A percentile compares a stretch with the other conserved stretches of the same genome.
These are phyloP conservation scores for Fusarium tanahbumbuense DNA, from an alignment of 2,329 filamentous ascomycete genomes.

Conservation along the genomic window DNA sequence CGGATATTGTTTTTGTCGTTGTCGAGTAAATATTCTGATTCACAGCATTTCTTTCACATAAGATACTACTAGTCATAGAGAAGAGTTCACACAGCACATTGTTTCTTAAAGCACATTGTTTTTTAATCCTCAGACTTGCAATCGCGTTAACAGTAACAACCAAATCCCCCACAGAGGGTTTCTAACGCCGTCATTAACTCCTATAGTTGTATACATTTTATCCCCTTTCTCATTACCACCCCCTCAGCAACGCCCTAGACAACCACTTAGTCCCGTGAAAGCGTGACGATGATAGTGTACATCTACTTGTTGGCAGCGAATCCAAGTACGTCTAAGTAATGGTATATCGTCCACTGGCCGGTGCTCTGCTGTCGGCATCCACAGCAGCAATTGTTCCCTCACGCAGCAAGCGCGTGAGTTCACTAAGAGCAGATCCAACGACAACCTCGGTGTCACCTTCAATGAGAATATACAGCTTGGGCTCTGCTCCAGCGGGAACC, in stretches of 20 bases:
- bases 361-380: slow-evolving; percentile 84
- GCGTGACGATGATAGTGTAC: not conserved
- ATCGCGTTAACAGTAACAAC: slow-evolving; percentile 4
- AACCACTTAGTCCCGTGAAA: slow-evolving; percentile 1
- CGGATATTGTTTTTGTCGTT: slow-evolving; percentile 8
- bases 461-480: slow-evolving; percentile 98
- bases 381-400: slow-evolving; percentile 92
- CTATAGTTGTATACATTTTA: slow-evolving; percentile 24
- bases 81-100: not conserved
- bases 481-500: slow-evolving; percentile 77
- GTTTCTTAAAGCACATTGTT: not conserved
- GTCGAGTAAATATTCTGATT: not conserved
- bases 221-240: not conserved
- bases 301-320: not conserved
- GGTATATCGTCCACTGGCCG: slow-evolving; percentile 84
- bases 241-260: slow-evolving; percentile 5
- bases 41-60: not conserved
- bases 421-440: slow-evolving; percentile 89
- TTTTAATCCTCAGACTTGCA: not conserved
- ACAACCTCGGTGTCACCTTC: slow-evolving; percentile 96
- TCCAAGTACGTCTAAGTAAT: slow-evolving; percentile 70
- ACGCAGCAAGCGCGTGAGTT: slow-evolving; percentile 86
- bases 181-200: slow-evolving; percentile 32
- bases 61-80: not conserved
- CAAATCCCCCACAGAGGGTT: not conserved